A percentile compares a stretch with the other conserved stretches of the same genome.
These are phyloP conservation scores for Trypanosoma avium DNA, from an alignment of 208 protist genomes.

Conservation along the genomic window DNA sequence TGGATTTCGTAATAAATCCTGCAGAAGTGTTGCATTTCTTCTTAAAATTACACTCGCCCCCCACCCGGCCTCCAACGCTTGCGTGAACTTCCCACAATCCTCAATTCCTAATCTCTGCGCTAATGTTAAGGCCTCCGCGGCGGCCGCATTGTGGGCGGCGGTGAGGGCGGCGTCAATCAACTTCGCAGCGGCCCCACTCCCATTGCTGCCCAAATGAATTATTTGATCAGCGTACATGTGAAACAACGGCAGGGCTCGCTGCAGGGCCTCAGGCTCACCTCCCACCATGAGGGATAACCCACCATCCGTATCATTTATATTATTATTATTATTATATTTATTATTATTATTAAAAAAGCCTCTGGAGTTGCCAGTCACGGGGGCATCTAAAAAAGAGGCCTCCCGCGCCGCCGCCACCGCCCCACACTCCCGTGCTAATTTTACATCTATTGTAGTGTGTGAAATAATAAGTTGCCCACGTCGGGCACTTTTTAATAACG, in stretches of 20 bases:
- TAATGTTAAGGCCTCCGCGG: constrained; percentile 84
- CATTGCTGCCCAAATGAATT: constrained; percentile 79
- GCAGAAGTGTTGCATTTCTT: constrained; percentile 79
- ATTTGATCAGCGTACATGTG: constrained; percentile 85
- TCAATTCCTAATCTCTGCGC: constrained; percentile 76
- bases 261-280: constrained; percentile 64
- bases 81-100: constrained; percentile 66
- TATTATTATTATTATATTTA: no score
- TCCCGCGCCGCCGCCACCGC: constrained; percentile 56
- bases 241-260: constrained; percentile 75
- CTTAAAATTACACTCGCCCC: constrained; percentile 85
- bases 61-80: constrained; percentile 86
- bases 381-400: constrained; percentile 83
- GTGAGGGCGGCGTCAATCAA: constrained; percentile 80
- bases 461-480: constrained; percentile 87
- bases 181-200: constrained; percentile 75
- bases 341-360: constrained; percentile 81
- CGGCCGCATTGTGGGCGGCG: constrained; percentile 83
- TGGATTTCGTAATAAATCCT: constrained; percentile 77
- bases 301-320: no score
- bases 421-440: constrained; percentile 68
- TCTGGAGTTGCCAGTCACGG: constrained; percentile 82
- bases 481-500: constrained; percentile 68
- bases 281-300: constrained; percentile 87
- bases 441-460: constrained; percentile 86